These are phyloP conservation scores for Stagonosporopsis chrysanthemi DNA, from an alignment of 2,329 filamentous ascomycete genomes.

Conservation along the genomic window DNA sequence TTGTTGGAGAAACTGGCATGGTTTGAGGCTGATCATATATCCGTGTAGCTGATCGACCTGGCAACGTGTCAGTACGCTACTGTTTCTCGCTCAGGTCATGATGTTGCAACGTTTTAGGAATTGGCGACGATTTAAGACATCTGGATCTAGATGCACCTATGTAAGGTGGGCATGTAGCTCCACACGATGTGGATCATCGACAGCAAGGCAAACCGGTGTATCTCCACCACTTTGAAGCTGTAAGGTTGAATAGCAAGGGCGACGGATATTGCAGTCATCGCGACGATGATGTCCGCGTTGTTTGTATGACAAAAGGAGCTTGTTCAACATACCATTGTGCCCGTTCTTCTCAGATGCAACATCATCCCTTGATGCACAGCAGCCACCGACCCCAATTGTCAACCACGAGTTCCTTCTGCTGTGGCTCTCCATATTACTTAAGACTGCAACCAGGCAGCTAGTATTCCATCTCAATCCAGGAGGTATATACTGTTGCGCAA, in stretches of 20 bases:
- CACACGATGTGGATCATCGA: conserved; percentile 21
- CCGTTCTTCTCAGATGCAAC: conserved; percentile 35
- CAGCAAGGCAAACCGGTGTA: conserved; percentile 19
- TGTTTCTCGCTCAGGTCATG: too few species aligned
- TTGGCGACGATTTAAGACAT: not conserved
- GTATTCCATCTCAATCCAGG: conserved; percentile 27
- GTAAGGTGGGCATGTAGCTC: conserved; percentile 11
- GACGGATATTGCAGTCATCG: not conserved
- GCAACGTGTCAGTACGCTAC: not conserved
- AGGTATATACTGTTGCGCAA: conserved; percentile 1
- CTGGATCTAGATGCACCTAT: conserved; percentile 2
- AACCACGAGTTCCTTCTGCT: conserved; percentile 40
- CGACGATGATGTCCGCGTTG: conserved; percentile 5
- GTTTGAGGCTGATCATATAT: conserved; percentile 46
- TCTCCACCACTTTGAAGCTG: conserved; percentile 9
- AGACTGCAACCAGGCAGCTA: conserved; percentile 42
- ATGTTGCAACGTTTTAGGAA: not conserved
- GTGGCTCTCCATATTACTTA: conserved; percentile 29
- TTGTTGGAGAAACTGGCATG: conserved; percentile 32
- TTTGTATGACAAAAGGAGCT: conserved; percentile 12
- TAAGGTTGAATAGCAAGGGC: conserved; percentile 10
- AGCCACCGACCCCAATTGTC: conserved; percentile 44
- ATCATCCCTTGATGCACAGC: conserved; percentile 47
- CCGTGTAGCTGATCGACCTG: conserved; percentile 11
- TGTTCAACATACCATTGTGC: conserved; percentile 39